A percentile compares a stretch with the other conserved stretches of the same genome.
These are phyloP conservation scores for Shiraia bambusicola DNA, from an alignment of 2,329 filamentous ascomycete species.

Conservation along the genomic window DNA sequence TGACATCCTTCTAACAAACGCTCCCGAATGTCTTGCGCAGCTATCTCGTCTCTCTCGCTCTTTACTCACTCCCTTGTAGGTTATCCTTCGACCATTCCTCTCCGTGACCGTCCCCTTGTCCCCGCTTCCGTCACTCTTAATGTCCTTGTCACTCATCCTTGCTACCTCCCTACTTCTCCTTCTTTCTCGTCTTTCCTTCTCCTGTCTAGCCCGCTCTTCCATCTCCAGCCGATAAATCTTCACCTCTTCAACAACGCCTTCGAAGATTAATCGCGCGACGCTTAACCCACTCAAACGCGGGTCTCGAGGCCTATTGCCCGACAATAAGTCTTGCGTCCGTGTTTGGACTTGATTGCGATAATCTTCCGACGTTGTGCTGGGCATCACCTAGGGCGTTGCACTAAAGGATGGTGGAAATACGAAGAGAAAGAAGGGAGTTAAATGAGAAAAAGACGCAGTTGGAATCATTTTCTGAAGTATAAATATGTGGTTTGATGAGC, in stretches of 20 bases:
- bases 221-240: constrained; percentile 18
- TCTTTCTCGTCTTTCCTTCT: background rate
- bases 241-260: constrained; percentile 22
- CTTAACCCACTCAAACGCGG: constrained; percentile 9
- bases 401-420: background rate
- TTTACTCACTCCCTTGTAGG: too few species aligned
- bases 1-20: background rate
- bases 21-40: background rate
- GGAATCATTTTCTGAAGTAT: too few species aligned
- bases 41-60: background rate
- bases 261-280: constrained; percentile 17
- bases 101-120: background rate
- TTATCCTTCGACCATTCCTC: too few species aligned
- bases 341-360: constrained; percentile 18
- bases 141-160: background rate
- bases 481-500: too few species aligned
- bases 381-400: constrained; percentile 7
- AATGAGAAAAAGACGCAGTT: too few species aligned
- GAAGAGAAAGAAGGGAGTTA: background rate
- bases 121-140: background rate
- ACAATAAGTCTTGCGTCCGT: constrained; percentile 15
- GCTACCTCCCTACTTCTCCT: background rate
- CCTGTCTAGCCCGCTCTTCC: constrained; percentile 12
- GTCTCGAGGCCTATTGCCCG: constrained; percentile 8
- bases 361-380: constrained; percentile 5